A percentile compares a stretch with the other conserved stretches of the same genome.
phyloP scores from a whole-genome alignment of 306 rosid species.

The Vigna unguiculata region DNA sequence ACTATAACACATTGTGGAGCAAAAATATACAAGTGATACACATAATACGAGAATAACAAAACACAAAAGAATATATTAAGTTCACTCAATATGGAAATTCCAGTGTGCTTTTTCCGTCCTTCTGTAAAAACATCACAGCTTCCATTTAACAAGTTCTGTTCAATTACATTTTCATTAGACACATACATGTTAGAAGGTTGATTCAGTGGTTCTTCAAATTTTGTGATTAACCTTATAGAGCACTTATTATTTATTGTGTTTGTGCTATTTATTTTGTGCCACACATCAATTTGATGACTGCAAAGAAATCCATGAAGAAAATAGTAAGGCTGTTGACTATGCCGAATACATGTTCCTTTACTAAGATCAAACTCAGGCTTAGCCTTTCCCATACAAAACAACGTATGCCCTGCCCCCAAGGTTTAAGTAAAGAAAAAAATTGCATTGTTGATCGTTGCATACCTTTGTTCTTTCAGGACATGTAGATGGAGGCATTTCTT shows the following conservation, averaged over 20 bases:
- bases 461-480: conserved; percentile 84
- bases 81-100: conserved; percentile 8
- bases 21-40: background rate
- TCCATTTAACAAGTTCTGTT: background rate
- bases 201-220: conserved; percentile 30
- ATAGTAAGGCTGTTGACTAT: conserved; percentile 16
- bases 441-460: conserved; percentile 30
- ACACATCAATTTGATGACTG: conserved; percentile 4
- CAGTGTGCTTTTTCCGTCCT: background rate
- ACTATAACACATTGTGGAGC: conserved; percentile 1
- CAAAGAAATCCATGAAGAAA: conserved; percentile 6
- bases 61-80: background rate
- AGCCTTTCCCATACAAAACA: background rate
- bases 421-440: background rate
- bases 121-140: background rate
- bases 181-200: background rate
- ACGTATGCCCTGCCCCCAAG: background rate
- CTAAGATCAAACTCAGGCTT: conserved; percentile 18
- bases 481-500: conserved; percentile 58
- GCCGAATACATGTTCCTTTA: conserved; percentile 15
- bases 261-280: conserved; percentile 17
- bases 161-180: background rate
- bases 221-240: background rate
- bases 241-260: background rate
- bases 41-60: conserved; percentile 21